phyloP scores from a whole-genome alignment of 2,329 filamentous ascomycete species.

The Mycosphaerelloides madeirae region DNA sequence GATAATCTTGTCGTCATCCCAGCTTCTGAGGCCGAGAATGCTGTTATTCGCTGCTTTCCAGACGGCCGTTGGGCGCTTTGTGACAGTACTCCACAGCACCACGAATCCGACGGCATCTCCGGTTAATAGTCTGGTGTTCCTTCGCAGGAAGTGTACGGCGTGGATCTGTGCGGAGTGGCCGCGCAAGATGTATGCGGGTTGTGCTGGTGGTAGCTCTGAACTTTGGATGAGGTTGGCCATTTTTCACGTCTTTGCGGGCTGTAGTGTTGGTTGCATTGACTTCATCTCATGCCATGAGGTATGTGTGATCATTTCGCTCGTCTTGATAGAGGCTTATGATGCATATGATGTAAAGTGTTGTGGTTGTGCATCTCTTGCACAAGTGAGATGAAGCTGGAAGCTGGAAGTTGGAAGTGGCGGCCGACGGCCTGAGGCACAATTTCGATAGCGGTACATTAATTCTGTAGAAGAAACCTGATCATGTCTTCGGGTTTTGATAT shows the following conservation, averaged over 20 bases:
- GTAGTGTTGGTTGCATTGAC: too few species aligned
- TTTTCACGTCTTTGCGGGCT: conserved; percentile 6
- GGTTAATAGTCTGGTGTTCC: conserved; percentile 72
- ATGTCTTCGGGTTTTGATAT: too few species aligned
- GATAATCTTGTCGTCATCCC: conserved; percentile 69
- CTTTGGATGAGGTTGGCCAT: conserved; percentile 8
- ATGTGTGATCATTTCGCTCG: too few species aligned
- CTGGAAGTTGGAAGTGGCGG: too few species aligned
- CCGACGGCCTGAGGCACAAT: too few species aligned
- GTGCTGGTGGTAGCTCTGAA: conserved; percentile 43
- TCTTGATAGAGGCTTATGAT: too few species aligned
- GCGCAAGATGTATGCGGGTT: conserved; percentile 68
- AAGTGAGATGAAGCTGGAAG: too few species aligned
- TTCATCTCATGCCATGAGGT: too few species aligned
- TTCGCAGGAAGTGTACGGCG: conserved; percentile 64
- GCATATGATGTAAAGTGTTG: too few species aligned
- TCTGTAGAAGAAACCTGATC: too few species aligned
- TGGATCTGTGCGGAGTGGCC: conserved; percentile 82
- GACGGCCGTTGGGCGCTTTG: conserved; percentile 73
- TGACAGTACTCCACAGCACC: conserved; percentile 76
- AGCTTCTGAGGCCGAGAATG: conserved; percentile 69
- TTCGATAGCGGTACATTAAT: too few species aligned
- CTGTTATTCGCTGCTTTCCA: conserved; percentile 81
- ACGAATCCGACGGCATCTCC: conserved; percentile 89
- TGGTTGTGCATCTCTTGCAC: too few species aligned